Conservation (phyloP, 176 grass and related monocot genomes). For the Triticum timopheevii region DNA sequence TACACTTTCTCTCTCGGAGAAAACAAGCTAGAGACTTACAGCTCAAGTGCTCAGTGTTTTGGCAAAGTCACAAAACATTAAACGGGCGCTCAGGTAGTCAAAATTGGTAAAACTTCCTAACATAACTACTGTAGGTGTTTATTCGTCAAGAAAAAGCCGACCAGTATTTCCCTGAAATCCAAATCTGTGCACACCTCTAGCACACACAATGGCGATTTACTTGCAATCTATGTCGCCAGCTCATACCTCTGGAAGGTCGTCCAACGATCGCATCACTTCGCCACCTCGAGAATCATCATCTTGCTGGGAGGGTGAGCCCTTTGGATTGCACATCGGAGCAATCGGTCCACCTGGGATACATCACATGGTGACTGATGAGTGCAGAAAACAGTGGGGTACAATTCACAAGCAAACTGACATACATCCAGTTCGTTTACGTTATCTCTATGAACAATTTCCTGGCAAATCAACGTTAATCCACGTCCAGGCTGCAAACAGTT, state of each 20-base stretch:
- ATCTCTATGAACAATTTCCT: not conserved
- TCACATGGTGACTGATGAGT: not conserved
- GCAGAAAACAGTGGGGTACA: not conserved
- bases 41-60: not conserved
- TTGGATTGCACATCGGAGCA: not conserved
- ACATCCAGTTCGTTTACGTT: not conserved
- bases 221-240: not conserved
- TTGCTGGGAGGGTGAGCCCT: not conserved
- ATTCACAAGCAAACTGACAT: not conserved
- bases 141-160: not conserved
- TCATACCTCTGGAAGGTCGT: slow-evolving; percentile 6
- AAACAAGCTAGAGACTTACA: not conserved
- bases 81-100: not conserved
- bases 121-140: not conserved
- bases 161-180: not conserved
- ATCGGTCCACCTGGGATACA: not conserved
- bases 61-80: not conserved
- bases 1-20: not conserved
- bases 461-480: not conserved
- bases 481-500: too few species aligned
- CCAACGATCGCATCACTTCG: not conserved
- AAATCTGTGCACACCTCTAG: not conserved
- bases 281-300: not conserved
- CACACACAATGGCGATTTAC: not conserved
- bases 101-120: not conserved